These are phyloP conservation scores for Aspergillus flavus DNA, from an alignment of 2,329 filamentous ascomycete genomes.

Conservation along the genomic window DNA sequence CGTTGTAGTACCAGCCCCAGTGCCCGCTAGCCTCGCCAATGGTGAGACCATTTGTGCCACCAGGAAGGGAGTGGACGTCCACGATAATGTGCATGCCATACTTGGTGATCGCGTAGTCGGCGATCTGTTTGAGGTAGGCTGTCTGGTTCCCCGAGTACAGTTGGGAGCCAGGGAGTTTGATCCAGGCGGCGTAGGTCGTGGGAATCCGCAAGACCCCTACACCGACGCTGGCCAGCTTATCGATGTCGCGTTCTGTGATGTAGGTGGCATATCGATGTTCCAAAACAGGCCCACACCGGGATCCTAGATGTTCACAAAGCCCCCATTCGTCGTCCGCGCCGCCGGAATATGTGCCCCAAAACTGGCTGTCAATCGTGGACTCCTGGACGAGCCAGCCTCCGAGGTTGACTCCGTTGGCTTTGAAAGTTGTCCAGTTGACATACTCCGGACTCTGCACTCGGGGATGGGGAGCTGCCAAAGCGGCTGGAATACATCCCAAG, in stretches of 20 bases:
- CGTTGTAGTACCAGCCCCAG: constrained; percentile 29
- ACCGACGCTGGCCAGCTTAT: constrained; percentile 14
- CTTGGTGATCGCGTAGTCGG: constrained; percentile 25
- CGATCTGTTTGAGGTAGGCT: constrained; percentile 22
- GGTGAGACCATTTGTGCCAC: constrained; percentile 28
- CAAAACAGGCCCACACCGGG: constrained; percentile 16
- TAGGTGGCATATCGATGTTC: constrained; percentile 22
- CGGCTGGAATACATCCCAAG: not conserved
- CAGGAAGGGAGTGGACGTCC: constrained; percentile 31
- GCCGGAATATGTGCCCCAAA: constrained; percentile 24
- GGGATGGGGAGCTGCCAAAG: constrained; percentile 4
- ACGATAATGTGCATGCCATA: constrained; percentile 31
- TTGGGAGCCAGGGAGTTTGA: constrained; percentile 27
- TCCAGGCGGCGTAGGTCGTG: constrained; percentile 23
- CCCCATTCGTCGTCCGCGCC: constrained; percentile 30
- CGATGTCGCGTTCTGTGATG: constrained; percentile 19
- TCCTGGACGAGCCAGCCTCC: constrained; percentile 31
- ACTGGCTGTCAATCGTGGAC: constrained; percentile 26
- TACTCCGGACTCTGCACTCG: constrained; percentile 10
- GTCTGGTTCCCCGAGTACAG: constrained; percentile 29
- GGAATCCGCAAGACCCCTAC: constrained; percentile 21
- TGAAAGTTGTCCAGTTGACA: constrained; percentile 24
- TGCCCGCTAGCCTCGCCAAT: constrained; percentile 29
- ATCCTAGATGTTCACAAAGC: constrained; percentile 15
- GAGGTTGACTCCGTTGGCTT: constrained; percentile 18